Evolutionary conservation across 1,284 basidiomycete species (phyloP).

Genomic region (Psilocybe mexicana): DNA sequence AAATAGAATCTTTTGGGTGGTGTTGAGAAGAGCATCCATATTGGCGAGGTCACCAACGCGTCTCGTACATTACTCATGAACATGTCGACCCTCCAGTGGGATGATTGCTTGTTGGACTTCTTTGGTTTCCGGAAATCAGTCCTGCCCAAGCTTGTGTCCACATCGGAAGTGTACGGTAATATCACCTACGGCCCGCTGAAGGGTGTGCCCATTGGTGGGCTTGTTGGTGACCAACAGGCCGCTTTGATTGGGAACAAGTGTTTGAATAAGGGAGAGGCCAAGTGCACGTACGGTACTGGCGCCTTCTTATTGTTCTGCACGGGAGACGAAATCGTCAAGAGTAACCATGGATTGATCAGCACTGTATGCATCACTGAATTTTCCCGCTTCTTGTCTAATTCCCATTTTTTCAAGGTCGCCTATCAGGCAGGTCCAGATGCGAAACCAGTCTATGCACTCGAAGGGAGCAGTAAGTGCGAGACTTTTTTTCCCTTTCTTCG

Average conservation of each 20-base stretch:
- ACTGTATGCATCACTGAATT: conserved; percentile 55
- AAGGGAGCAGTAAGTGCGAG: conserved; percentile 79
- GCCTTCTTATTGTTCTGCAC: conserved; percentile 96
- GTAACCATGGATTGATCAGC: conserved; percentile 84
- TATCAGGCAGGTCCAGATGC: conserved; percentile 84
- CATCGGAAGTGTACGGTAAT: conserved; percentile 89
- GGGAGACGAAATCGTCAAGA: conserved; percentile 83
- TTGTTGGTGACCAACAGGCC: conserved; percentile 96
- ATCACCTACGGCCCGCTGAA: conserved; percentile 70
- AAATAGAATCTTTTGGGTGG: conserved; percentile 84
- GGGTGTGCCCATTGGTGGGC: conserved; percentile 85
- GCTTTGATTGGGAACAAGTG: conserved; percentile 98
- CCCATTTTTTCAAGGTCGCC: conserved; percentile 59
- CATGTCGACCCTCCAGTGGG: conserved; percentile 82
- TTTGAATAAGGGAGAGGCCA: conserved; percentile 80
- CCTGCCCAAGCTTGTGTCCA: conserved; percentile 87
- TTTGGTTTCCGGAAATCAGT: conserved; percentile 81
- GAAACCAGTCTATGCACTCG: conserved; percentile 89
- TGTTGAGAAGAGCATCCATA: conserved; percentile 68
- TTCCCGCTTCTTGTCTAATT: conserved; percentile 16
- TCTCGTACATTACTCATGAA: conserved; percentile 95
- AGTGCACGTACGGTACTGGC: conserved; percentile 96
- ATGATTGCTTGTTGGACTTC: conserved; percentile 81
- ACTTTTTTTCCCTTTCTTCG: neutral
- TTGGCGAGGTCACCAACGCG: conserved; percentile 96